Percentiles rank a stretch among this genome's conserved stretches.
These are phyloP conservation scores for Lyophyllum shimeji DNA, from an alignment of 768 basidiomycete genomes.

Conservation along the genomic window DNA sequence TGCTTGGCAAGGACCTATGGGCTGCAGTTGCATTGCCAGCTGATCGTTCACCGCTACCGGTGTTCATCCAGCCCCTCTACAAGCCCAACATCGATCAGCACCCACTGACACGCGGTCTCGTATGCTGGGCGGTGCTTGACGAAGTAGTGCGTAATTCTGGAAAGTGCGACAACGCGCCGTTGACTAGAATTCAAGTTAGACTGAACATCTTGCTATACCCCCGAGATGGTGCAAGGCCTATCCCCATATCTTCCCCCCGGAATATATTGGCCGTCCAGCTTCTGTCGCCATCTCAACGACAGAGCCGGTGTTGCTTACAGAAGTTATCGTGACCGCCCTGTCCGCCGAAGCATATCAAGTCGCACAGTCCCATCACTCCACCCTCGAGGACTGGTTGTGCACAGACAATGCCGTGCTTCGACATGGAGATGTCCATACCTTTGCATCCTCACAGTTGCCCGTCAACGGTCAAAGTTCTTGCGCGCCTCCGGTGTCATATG, in stretches of 20 bases:
- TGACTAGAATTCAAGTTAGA: conserved; percentile 20
- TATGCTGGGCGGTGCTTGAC: conserved; percentile 33
- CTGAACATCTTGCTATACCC: conserved; percentile 38
- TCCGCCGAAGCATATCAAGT: conserved; percentile 47
- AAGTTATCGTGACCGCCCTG: conserved; percentile 52
- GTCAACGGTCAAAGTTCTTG: conserved; percentile 20
- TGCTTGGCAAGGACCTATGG: conserved; percentile 34
- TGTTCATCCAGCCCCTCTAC: conserved; percentile 16
- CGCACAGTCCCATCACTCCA: conserved; percentile 31
- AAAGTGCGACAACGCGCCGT: neutral
- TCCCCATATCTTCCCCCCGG: conserved; percentile 31
- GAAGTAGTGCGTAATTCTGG: conserved; percentile 34
- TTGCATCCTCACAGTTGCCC: conserved; percentile 19
- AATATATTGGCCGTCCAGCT: conserved; percentile 1
- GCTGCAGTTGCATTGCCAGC: conserved; percentile 16
- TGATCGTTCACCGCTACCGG: conserved; percentile 10
- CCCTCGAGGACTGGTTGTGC: conserved; percentile 45
- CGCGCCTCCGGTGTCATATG: conserved; percentile 21
- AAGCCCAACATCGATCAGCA: neutral
- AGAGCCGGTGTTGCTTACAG: conserved; percentile 40
- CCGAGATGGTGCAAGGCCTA: conserved; percentile 36
- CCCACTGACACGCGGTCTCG: conserved; percentile 13
- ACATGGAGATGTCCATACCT: conserved; percentile 41
- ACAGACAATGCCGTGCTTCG: conserved; percentile 47
- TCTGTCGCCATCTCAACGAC: conserved; percentile 22